These are phyloP conservation scores for Epicoccum sorghinum DNA, from an alignment of 2,329 filamentous ascomycete species.

Conservation along the genomic window DNA sequence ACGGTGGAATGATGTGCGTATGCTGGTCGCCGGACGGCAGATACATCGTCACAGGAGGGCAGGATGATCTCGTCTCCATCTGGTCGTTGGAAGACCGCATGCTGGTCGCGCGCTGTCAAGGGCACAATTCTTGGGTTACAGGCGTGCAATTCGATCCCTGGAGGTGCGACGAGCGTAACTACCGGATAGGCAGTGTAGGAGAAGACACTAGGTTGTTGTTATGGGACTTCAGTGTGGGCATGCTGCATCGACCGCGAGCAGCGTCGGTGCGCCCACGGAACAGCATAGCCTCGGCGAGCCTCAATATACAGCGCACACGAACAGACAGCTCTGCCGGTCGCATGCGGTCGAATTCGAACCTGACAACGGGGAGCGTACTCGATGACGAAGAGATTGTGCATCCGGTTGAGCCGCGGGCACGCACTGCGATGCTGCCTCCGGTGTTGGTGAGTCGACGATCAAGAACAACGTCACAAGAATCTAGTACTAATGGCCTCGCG, in stretches of 20 bases:
- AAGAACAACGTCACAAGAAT: conserved; percentile 4
- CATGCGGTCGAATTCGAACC: conserved; percentile 73
- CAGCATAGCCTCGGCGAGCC: conserved; percentile 58
- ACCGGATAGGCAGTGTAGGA: conserved; percentile 93
- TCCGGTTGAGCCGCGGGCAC: conserved; percentile 81
- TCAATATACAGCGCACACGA: conserved; percentile 55
- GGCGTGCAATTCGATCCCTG: conserved; percentile 94
- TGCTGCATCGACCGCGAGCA: conserved; percentile 89
- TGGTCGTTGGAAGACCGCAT: conserved; percentile 86
- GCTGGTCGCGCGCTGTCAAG: conserved; percentile 89
- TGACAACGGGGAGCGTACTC: conserved; percentile 60
- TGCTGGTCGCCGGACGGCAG: conserved; percentile 98
- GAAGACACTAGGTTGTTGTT: conserved; percentile 89
- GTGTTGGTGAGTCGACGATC: conserved; percentile 70
- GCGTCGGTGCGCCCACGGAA: conserved; percentile 63
- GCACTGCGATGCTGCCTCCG: conserved; percentile 85
- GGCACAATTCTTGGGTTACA: conserved; percentile 95
- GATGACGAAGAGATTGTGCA: conserved; percentile 73
- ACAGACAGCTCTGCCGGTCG: conserved; percentile 68
- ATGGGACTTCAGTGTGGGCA: conserved; percentile 97
- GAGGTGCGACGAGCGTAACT: conserved; percentile 94
- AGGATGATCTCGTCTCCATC: conserved; percentile 95
- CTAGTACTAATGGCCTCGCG: conserved; percentile 5
- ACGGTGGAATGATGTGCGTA: conserved; percentile 88
- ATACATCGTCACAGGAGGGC: conserved; percentile 92